A percentile compares a stretch with the other conserved stretches of the same genome.
phyloP scores from a whole-genome alignment of 1,139 yeast species.

The Tardiomyces digboiensis region DNA sequence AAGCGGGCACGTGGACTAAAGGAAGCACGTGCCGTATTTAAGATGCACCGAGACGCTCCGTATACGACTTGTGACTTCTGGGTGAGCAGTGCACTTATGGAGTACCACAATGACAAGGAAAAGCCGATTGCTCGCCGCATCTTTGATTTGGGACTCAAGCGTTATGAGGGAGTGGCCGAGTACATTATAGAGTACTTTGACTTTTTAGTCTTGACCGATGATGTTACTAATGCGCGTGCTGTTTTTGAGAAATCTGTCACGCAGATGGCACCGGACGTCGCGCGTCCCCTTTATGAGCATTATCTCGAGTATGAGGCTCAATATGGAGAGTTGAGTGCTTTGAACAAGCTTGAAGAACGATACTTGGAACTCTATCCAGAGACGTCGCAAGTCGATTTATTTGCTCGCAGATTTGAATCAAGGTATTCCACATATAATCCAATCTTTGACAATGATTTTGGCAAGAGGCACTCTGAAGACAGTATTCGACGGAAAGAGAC shows the following conservation, averaged over 20 bases:
- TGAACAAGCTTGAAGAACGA: constrained; percentile 55
- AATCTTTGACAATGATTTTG: not conserved
- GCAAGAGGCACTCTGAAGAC: not conserved
- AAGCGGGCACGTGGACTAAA: constrained; percentile 31
- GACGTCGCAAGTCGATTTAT: constrained; percentile 13
- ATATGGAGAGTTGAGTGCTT: constrained; percentile 59
- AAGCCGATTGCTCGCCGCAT: constrained; percentile 65
- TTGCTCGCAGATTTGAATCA: constrained; percentile 26
- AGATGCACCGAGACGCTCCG: constrained; percentile 61
- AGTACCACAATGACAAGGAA: constrained; percentile 51
- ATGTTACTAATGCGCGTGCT: constrained; percentile 74
- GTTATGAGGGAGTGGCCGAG: constrained; percentile 41
- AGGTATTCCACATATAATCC: not conserved
- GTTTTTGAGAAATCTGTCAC: constrained; percentile 61
- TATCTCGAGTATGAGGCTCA: constrained; percentile 45
- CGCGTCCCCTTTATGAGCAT: constrained; percentile 37
- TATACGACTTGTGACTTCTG: constrained; percentile 68
- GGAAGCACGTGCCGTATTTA: constrained; percentile 37
- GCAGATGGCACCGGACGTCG: constrained; percentile 28
- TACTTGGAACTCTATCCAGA: constrained; percentile 60
- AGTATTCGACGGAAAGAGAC: constrained; percentile 2
- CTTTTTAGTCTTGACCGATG: constrained; percentile 62
- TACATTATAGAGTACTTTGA: constrained; percentile 64
- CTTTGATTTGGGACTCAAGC: constrained; percentile 70
- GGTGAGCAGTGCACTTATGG: constrained; percentile 77